Evolutionary conservation across 768 basidiomycete species (phyloP), one percentile per base, ranked within the genome.

Genomic region (Mycena metata): DNA sequence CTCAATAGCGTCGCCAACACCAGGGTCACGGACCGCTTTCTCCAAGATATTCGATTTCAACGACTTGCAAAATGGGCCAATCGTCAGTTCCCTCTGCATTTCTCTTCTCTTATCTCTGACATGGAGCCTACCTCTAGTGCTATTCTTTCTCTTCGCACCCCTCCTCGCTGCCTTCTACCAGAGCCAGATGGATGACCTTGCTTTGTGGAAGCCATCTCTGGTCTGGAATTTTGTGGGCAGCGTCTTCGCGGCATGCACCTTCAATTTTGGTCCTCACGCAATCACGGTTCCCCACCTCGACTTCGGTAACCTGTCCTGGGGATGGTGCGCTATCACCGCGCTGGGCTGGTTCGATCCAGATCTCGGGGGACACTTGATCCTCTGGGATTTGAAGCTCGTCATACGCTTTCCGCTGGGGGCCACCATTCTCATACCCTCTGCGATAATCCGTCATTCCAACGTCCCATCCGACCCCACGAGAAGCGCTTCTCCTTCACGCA

Each of bases 321-420:
- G 80, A 0, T 73, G 76, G 71, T 84, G 80, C 43, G 70, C 69
- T 0, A 78, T 83, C 30, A 74, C 69, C 2, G 72, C 79, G 0
- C 51, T 76, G 0, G 80, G 81, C 0, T 3, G 43, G 2, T 82
- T 76, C 60, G 71, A 81, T 50, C 69, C 60, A 0, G 71, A 11
- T 2, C 66, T 55, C 30, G 76, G 80, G 5, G 79, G 79, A 6
- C 79, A 82, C 47, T 41, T 82, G 0, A 66, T 82, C 0, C 36
- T 83, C 0, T 76, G 75, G 71, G 76, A 78, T 15, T 39, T 76
- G 0, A 66, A 72, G 17, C 62, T 79, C 0, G 49, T 79, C 12
- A 64, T 76, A 4, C 72, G 75, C 41, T 79, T 76, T 45, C 76
- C 73, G 0, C 72, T 67, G 10, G 74, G 72, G 17, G 43, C 73